Evolutionary conservation across 805 yeast genomes (phyloP).

Genomic region (Myxozyma neglecta): DNA sequence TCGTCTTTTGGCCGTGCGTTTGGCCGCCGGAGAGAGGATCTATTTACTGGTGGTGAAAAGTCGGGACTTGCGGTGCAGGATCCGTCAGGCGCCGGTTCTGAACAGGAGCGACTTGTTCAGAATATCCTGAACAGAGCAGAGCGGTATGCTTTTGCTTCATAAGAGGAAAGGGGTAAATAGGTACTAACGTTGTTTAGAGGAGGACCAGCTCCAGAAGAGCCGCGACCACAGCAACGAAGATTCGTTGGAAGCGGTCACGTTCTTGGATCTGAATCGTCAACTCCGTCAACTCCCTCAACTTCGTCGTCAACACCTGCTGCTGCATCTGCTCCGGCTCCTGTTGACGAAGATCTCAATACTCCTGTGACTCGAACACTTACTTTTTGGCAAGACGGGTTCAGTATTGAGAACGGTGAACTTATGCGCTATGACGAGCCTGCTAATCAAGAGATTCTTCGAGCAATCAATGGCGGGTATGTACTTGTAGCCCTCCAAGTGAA

Average conservation of each 20-base stretch:
- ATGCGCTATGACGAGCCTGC: constrained; percentile 88
- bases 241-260: constrained; percentile 28
- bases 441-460: constrained; percentile 74
- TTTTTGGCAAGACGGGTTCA: constrained; percentile 96
- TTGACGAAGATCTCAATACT: constrained; percentile 38
- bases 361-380: constrained; percentile 79
- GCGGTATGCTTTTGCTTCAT: constrained; percentile 8
- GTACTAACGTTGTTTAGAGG: constrained; percentile 9
- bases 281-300: constrained; percentile 2
- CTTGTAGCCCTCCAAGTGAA: too few species aligned
- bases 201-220: constrained; percentile 7
- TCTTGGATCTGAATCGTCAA: constrained; percentile 25
- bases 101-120: constrained; percentile 37
- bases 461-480: constrained; percentile 69
- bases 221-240: constrained; percentile 6
- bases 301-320: constrained; percentile 45
- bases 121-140: constrained; percentile 43
- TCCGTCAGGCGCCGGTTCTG: constrained; percentile 45
- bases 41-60: constrained; percentile 65
- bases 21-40: constrained; percentile 40
- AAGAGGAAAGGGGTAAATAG: not conserved
- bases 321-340: constrained; percentile 42
- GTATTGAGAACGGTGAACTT: constrained; percentile 87
- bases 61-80: constrained; percentile 75
- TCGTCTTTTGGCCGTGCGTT: constrained; percentile 11